These are phyloP conservation scores for Lippia alba DNA, from an alignment of 305 asterid genomes.

Conservation along the genomic window DNA sequence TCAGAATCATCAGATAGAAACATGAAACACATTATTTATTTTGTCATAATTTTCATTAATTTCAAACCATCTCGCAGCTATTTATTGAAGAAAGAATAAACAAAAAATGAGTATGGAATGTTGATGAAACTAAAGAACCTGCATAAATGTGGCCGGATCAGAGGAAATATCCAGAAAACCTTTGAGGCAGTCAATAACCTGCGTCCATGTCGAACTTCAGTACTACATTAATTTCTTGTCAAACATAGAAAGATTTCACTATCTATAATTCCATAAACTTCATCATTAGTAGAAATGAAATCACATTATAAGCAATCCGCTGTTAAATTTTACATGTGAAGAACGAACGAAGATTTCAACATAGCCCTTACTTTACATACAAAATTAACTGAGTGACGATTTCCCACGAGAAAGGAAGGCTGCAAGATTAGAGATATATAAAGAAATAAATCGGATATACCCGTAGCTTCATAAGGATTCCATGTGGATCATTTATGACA, in stretches of 20 bases:
- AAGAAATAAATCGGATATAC: conserved; percentile 38
- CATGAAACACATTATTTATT: not conserved
- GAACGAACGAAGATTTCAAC: not conserved
- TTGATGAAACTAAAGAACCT: conserved; percentile 49
- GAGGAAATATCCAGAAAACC: conserved; percentile 65
- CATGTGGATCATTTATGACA: conserved; percentile 71
- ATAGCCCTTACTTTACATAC: not conserved
- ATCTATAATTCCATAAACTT: not conserved
- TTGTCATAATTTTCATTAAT: not conserved
- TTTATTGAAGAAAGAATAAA: too few relatives aligned
- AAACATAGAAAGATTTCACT: conserved; percentile 11
- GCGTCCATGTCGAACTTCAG: conserved; percentile 35
- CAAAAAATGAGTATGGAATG: not conserved
- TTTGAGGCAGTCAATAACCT: conserved; percentile 74
- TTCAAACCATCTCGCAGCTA: not conserved
- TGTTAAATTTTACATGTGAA: not conserved
- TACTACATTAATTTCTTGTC: not conserved
- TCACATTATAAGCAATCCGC: not conserved
- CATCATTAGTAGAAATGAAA: not conserved
- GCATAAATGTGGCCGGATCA: conserved; percentile 77
- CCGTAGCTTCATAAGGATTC: conserved; percentile 70
- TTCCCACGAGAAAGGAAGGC: not conserved
- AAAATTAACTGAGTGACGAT: conserved; percentile 6
- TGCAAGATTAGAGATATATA: not conserved
- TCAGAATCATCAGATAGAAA: not conserved